phyloP scores from a whole-genome alignment of 2,329 filamentous ascomycete genomes.

The Alternaria gansuensis region DNA sequence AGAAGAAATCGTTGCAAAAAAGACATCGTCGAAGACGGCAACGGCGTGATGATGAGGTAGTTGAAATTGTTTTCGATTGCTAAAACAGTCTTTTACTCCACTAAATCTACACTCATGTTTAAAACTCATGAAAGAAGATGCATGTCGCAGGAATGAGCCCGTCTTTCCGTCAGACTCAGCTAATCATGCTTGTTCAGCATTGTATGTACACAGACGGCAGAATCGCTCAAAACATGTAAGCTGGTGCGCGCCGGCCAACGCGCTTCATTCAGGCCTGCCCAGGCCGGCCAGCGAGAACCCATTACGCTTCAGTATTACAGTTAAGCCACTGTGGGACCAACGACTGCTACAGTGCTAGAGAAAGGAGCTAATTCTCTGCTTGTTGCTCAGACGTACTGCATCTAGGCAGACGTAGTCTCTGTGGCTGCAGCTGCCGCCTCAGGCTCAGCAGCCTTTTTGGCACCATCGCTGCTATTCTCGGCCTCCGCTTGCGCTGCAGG shows the following conservation, averaged over 20 bases:
- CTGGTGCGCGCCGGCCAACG: conserved; percentile 2
- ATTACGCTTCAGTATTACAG: conserved; percentile 5
- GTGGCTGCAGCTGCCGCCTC: conserved; percentile 19
- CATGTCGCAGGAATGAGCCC: conserved; percentile 11
- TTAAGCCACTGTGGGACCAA: conserved; percentile 2
- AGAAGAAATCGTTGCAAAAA: background rate
- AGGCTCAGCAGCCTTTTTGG: conserved; percentile 21
- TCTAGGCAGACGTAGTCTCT: conserved; percentile 18
- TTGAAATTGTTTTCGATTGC: conserved; percentile 16
- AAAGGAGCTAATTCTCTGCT: background rate
- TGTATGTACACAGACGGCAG: conserved; percentile 24
- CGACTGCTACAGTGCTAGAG: background rate
- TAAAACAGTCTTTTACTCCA: conserved; percentile 23
- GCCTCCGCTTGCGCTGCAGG: conserved; percentile 31
- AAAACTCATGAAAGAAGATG: conserved; percentile 7
- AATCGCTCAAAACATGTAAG: conserved; percentile 6
- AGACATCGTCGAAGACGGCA: background rate
- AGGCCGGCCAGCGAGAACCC: conserved; percentile 3
- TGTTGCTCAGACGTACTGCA: background rate
- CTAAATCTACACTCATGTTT: conserved; percentile 8
- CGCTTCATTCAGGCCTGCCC: background rate
- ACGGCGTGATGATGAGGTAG: background rate
- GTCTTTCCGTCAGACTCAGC: conserved; percentile 6
- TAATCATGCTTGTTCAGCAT: conserved; percentile 22
- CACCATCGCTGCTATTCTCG: conserved; percentile 20